Conservation (phyloP, 371 early-diverging fungal species). For the Capillidium heterosporum region DNA sequence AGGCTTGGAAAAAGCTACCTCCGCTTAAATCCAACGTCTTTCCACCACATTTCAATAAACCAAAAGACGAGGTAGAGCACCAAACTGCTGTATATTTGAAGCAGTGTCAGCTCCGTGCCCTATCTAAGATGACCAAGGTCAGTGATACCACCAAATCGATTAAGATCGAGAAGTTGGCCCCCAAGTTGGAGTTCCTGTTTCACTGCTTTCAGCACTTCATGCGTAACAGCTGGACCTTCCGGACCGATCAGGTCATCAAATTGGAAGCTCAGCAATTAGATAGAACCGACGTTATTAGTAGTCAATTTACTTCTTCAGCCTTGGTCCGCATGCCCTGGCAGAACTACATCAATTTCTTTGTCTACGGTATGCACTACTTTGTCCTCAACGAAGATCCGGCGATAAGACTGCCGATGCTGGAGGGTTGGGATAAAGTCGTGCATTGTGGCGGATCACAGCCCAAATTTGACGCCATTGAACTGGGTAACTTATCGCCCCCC, state of each 20-base stretch:
- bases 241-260: slow-evolving; percentile 12
- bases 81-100: neutral
- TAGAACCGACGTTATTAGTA: neutral
- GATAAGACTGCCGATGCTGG: slow-evolving; percentile 16
- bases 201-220: slow-evolving; percentile 6
- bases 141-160: neutral
- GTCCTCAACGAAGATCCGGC: slow-evolving; percentile 16
- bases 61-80: neutral
- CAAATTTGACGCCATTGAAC: neutral
- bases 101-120: neutral
- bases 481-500: neutral
- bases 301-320: slow-evolving; percentile 7
- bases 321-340: slow-evolving; percentile 17
- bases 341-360: slow-evolving; percentile 19
- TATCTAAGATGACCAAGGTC: neutral
- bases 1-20: neutral
- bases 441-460: slow-evolving; percentile 6
- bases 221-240: slow-evolving; percentile 2
- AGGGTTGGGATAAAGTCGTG: slow-evolving; percentile 23
- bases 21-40: neutral
- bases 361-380: slow-evolving; percentile 25
- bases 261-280: slow-evolving; percentile 11
- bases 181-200: slow-evolving; percentile 1
- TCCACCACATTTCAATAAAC: neutral
- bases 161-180: neutral